These are phyloP conservation scores for Paramecium pentaurelia DNA, from an alignment of 73 alveolate species.

Conservation along the genomic window DNA sequence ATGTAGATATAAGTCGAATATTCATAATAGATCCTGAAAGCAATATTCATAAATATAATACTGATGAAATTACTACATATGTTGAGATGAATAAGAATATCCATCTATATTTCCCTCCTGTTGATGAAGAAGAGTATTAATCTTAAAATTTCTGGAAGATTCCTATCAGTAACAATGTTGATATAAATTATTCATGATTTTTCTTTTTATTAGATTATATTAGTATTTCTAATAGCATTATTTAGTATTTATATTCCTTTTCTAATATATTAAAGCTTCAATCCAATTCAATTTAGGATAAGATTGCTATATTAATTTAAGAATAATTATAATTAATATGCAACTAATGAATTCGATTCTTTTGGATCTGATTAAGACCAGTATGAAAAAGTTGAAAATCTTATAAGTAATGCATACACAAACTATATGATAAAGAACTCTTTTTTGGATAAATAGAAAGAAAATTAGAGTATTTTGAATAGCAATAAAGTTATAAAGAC, in stretches of 20 bases:
- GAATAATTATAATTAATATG: no score
- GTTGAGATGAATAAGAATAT: not conserved
- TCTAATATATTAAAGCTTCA: no score
- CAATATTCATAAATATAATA: conserved; percentile 23
- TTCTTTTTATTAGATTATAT: not conserved
- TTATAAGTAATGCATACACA: not conserved
- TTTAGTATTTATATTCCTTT: no score
- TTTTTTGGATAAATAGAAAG: no score
- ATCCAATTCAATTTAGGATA: no score
- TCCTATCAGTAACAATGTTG: not conserved
- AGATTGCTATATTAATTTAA: no score
- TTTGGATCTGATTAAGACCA: not conserved
- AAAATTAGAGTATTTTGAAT: no score
- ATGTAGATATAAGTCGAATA: conserved; percentile 78
- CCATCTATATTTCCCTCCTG: conserved; percentile 38
- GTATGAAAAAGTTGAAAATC: not conserved
- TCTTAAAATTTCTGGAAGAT: not conserved
- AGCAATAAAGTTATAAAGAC: no score
- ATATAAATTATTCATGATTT: not conserved
- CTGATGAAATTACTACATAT: conserved; percentile 13
- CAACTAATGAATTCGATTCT: not conserved
- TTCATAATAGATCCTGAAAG: conserved; percentile 79
- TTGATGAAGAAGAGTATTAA: not conserved
- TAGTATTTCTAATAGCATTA: not conserved
- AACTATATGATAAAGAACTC: no score